These are phyloP conservation scores for Friedmanniomyces simplex DNA, from an alignment of 495 filamentous ascomycete species.

Conservation along the genomic window DNA sequence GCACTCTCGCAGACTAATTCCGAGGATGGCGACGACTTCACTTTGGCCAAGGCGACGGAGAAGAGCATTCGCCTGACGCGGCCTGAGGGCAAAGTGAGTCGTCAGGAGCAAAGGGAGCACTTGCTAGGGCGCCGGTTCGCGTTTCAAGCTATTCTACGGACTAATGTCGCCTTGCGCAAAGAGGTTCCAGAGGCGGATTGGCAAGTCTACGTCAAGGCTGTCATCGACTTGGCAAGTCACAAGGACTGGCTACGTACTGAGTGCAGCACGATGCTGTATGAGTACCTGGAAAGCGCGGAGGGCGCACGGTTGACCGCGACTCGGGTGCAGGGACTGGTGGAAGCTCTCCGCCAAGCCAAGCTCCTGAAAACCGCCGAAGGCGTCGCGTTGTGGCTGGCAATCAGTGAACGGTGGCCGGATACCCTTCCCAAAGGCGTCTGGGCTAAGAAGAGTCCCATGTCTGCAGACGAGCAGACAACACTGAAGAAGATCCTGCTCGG, in stretches of 20 bases:
- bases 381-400: constrained; percentile 73
- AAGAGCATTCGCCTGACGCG: constrained; percentile 14
- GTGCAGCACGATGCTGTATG: constrained; percentile 61
- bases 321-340: constrained; percentile 50
- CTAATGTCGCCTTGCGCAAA: constrained; percentile 55
- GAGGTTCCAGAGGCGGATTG: constrained; percentile 42
- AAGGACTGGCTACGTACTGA: constrained; percentile 86
- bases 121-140: constrained; percentile 80
- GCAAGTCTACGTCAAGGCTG: constrained; percentile 48
- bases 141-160: constrained; percentile 70
- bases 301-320: constrained; percentile 31
- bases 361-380: constrained; percentile 73
- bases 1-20: constrained; percentile 13
- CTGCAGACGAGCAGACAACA: constrained; percentile 46
- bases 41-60: constrained; percentile 25
- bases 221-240: constrained; percentile 46
- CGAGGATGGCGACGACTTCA: not conserved
- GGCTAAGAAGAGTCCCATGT: constrained; percentile 62
- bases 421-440: constrained; percentile 62
- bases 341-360: constrained; percentile 49
- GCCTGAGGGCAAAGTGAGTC: constrained; percentile 6
- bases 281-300: constrained; percentile 37
- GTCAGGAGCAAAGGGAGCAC: constrained; percentile 73
- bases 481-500: constrained; percentile 74
- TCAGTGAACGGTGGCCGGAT: constrained; percentile 51